These are phyloP conservation scores for Phytophthora capsici DNA, from an alignment of 352 stramenopile genomes.

Conservation along the genomic window DNA sequence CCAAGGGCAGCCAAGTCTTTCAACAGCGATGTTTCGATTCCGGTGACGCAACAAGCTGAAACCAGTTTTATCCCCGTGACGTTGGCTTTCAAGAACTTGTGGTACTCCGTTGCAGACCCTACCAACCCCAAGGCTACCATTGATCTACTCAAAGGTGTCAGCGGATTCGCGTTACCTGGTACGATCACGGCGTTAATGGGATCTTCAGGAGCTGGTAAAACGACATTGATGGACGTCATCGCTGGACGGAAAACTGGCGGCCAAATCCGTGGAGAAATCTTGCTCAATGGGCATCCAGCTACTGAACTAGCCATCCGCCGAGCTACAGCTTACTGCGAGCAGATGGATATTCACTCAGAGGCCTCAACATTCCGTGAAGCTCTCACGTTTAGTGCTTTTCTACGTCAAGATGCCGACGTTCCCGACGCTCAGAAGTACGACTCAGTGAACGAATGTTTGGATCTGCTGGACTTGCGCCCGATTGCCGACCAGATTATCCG, in stretches of 20 bases:
- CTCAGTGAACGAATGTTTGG: slow-evolving; percentile 24
- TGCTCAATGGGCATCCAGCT: slow-evolving; percentile 77
- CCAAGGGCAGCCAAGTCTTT: neutral
- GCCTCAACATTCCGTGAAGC: slow-evolving; percentile 89
- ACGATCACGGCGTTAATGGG: slow-evolving; percentile 60
- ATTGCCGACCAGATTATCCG: slow-evolving; percentile 43
- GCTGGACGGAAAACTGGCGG: slow-evolving; percentile 87
- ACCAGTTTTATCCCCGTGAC: slow-evolving; percentile 47
- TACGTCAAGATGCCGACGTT: slow-evolving; percentile 49
- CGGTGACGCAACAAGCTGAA: slow-evolving; percentile 49
- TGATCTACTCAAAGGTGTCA: slow-evolving; percentile 48
- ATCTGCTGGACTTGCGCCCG: slow-evolving; percentile 29
- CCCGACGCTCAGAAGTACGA: slow-evolving; percentile 27
- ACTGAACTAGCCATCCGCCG: slow-evolving; percentile 32
- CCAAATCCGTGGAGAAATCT: slow-evolving; percentile 71
- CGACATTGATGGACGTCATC: slow-evolving; percentile 93
- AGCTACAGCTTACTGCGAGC: slow-evolving; percentile 56
- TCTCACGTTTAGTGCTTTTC: slow-evolving; percentile 85
- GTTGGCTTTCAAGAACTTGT: slow-evolving; percentile 45
- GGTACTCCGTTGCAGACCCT: slow-evolving; percentile 42
- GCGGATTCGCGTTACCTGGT: slow-evolving; percentile 44
- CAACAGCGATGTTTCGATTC: slow-evolving; percentile 3
- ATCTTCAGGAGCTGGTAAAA: slow-evolving; percentile 81
- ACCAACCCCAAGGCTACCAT: slow-evolving; percentile 23
- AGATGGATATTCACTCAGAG: slow-evolving; percentile 88